Conservation (phyloP, 495 filamentous ascomycete genomes). For the Acidomyces sp. region DNA sequence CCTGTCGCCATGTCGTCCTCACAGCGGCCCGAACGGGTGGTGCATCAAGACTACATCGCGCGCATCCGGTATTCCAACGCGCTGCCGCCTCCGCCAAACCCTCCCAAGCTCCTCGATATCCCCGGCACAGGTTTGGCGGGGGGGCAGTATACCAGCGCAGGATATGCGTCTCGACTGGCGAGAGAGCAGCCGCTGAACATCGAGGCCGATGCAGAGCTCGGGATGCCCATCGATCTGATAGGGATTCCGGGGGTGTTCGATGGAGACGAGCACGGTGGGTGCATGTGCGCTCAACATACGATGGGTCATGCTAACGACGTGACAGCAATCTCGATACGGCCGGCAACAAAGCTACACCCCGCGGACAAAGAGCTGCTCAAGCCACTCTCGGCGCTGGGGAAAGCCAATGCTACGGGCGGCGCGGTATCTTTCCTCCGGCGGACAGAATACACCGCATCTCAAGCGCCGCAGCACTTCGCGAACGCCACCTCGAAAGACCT, state of each 20-base stretch:
- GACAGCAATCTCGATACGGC: slow-evolving; percentile 58
- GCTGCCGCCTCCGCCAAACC: slow-evolving; percentile 80
- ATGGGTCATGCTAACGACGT: slow-evolving; percentile 8
- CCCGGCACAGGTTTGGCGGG: slow-evolving; percentile 75
- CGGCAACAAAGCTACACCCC: slow-evolving; percentile 44
- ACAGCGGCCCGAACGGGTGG: slow-evolving; percentile 12
- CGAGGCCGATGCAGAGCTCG: slow-evolving; percentile 92
- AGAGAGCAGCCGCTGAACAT: slow-evolving; percentile 89
- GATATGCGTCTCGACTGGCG: slow-evolving; percentile 74
- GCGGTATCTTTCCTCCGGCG: slow-evolving; percentile 75
- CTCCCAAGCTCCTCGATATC: slow-evolving; percentile 91
- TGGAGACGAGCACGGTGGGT: slow-evolving; percentile 87
- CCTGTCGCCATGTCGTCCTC: slow-evolving; percentile 15
- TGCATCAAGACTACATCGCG: slow-evolving; percentile 88
- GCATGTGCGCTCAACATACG: not conserved
- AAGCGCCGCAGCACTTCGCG: slow-evolving; percentile 34
- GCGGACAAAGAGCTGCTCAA: slow-evolving; percentile 69
- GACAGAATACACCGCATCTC: slow-evolving; percentile 87
- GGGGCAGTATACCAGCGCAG: slow-evolving; percentile 71
- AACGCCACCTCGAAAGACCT: slow-evolving; percentile 32
- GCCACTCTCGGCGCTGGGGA: slow-evolving; percentile 65
- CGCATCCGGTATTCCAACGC: slow-evolving; percentile 89
- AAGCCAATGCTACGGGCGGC: slow-evolving; percentile 35
- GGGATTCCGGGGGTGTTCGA: slow-evolving; percentile 90
- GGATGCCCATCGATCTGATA: slow-evolving; percentile 91